Percentiles rank a stretch among this genome's conserved stretches.
Evolutionary conservation across 305 asterid species (phyloP).

Genomic region (Solanum aculeatissimum): DNA sequence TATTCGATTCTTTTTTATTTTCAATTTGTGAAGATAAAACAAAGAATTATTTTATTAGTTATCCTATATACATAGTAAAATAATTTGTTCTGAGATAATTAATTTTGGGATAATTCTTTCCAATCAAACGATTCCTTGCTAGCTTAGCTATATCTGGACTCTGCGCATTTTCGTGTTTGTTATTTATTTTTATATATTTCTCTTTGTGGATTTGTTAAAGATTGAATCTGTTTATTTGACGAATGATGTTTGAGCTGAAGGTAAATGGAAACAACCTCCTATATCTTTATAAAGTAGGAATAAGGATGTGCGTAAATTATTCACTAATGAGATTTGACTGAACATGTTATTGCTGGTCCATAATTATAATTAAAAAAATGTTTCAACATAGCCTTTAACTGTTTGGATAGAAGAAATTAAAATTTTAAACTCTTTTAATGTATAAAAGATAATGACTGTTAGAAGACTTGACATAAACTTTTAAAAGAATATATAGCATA

Average conservation of each 20-base stretch:
- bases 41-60: no score
- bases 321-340: background rate
- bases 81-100: no score
- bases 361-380: background rate
- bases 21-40: no score
- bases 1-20: no score
- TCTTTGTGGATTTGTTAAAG: background rate
- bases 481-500: background rate
- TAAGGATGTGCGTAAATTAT: background rate
- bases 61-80: no score
- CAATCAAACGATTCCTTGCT: no score
- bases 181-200: background rate
- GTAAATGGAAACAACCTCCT: no score
- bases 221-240: background rate
- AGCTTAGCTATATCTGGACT: background rate
- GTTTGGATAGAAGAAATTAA: background rate
- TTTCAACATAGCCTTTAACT: background rate
- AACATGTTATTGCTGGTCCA: no score
- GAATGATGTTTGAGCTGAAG: accelerated
- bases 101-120: no score
- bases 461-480: background rate
- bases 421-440: background rate
- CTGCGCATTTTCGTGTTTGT: background rate
- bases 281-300: background rate
- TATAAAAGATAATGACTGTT: background rate